These are phyloP conservation scores for Balansia obtecta DNA, from an alignment of 2,329 filamentous ascomycete genomes.

Conservation along the genomic window DNA sequence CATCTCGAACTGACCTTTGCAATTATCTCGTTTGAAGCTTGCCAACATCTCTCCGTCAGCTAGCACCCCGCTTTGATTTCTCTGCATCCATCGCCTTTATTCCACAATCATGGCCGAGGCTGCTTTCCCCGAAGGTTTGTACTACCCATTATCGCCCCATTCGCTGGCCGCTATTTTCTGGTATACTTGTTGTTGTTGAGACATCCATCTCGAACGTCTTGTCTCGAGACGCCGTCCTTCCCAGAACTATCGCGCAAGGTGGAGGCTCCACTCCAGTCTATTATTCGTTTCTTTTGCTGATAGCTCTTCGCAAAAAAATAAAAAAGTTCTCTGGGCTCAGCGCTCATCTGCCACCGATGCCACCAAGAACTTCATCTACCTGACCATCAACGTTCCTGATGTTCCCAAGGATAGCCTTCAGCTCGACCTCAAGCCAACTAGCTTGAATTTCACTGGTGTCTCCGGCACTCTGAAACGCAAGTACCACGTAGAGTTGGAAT, in stretches of 20 bases:
- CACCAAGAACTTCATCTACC: constrained; percentile 87
- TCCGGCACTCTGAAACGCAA: constrained; percentile 75
- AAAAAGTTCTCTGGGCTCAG: constrained; percentile 97
- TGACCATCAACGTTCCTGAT: constrained; percentile 83
- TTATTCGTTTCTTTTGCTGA: not conserved
- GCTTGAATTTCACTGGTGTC: constrained; percentile 70
- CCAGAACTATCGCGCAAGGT: not conserved
- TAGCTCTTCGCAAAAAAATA: not conserved
- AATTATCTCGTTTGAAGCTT: not conserved
- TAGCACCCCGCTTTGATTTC: constrained; percentile 2
- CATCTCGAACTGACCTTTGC: not conserved
- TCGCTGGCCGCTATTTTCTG: not conserved
- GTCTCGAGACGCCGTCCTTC: not conserved
- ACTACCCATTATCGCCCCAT: not conserved
- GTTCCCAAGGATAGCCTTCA: constrained; percentile 63
- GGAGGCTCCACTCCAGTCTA: too few species aligned
- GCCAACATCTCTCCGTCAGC: not conserved
- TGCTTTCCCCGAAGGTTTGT: constrained; percentile 27
- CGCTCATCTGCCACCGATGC: constrained; percentile 72
- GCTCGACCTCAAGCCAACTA: constrained; percentile 69
- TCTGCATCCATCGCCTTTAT: not conserved
- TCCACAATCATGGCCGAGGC: constrained; percentile 15
- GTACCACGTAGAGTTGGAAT: constrained; percentile 76
- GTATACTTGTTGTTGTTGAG: not conserved
- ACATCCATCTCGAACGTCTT: not conserved